Conservation (phyloP, 2,329 filamentous ascomycete genomes). For the Thielaviopsis musarum region DNA sequence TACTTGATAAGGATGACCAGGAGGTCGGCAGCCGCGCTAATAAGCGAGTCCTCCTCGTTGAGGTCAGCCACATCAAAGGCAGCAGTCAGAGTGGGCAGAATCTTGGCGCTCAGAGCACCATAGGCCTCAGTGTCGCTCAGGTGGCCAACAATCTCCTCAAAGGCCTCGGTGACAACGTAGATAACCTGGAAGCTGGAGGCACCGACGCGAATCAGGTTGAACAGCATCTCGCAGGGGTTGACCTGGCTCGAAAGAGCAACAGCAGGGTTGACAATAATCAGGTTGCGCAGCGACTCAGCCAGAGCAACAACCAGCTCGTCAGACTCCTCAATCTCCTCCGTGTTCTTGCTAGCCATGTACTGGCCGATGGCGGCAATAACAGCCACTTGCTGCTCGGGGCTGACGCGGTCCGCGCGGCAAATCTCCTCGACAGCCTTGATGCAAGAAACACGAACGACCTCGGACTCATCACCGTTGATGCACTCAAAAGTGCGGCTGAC, state of each 20-base stretch:
- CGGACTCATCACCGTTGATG: slow-evolving; percentile 58
- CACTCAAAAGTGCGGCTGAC: slow-evolving; percentile 59
- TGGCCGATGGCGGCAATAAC: slow-evolving; percentile 47
- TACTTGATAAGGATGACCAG: slow-evolving; percentile 67
- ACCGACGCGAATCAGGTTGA: slow-evolving; percentile 75
- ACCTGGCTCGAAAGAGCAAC: slow-evolving; percentile 57
- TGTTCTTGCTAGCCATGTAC: slow-evolving; percentile 66
- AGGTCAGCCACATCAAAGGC: slow-evolving; percentile 79
- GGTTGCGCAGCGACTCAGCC: slow-evolving; percentile 68
- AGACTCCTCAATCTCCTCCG: slow-evolving; percentile 68
- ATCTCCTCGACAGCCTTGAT: slow-evolving; percentile 68
- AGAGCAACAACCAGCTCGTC: slow-evolving; percentile 86
- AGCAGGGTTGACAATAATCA: slow-evolving; percentile 61
- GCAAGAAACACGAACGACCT: slow-evolving; percentile 83
- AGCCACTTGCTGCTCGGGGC: slow-evolving; percentile 38
- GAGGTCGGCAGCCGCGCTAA: slow-evolving; percentile 74
- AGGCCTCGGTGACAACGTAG: slow-evolving; percentile 73
- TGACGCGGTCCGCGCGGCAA: slow-evolving; percentile 34
- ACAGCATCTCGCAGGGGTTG: slow-evolving; percentile 66
- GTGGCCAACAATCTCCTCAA: slow-evolving; percentile 66
- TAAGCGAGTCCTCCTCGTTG: slow-evolving; percentile 69
- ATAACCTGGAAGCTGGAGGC: slow-evolving; percentile 83
- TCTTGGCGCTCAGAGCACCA: slow-evolving; percentile 63
- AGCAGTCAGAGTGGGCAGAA: slow-evolving; percentile 71
- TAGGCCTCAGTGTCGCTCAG: slow-evolving; percentile 56